phyloP scores from a whole-genome alignment of 176 grass and related monocot species.

The Miscanthus lutarioriparius region DNA sequence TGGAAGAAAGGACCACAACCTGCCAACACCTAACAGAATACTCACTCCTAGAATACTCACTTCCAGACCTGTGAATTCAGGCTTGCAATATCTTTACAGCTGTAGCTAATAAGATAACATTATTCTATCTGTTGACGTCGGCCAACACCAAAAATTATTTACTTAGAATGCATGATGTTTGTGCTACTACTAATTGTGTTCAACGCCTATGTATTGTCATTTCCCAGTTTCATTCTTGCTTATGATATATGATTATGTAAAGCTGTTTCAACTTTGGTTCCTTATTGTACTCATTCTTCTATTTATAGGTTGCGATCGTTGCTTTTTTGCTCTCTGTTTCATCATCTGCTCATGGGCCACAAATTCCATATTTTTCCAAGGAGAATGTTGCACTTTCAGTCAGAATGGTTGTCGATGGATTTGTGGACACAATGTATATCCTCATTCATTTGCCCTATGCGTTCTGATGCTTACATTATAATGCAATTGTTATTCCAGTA shows the following conservation, averaged over 20 bases:
- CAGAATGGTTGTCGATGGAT: constrained; percentile 92
- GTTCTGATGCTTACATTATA: constrained; percentile 22
- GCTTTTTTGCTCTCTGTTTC: constrained; percentile 69
- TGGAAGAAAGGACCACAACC: no score
- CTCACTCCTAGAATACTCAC: no score
- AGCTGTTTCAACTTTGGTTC: constrained; percentile 6
- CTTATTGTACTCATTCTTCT: constrained; percentile 31
- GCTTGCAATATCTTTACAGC: neutral
- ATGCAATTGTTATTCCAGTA: constrained; percentile 11
- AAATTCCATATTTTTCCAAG: constrained; percentile 76
- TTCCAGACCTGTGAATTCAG: neutral
- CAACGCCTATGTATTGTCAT: neutral
- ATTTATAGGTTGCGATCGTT: constrained; percentile 85
- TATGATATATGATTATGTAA: constrained; percentile 18
- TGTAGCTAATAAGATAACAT: neutral
- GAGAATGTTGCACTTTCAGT: constrained; percentile 61
- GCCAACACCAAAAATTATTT: neutral
- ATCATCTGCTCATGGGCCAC: constrained; percentile 46
- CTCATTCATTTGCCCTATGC: constrained; percentile 20
- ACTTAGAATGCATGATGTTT: neutral
- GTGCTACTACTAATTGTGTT: constrained; percentile 11
- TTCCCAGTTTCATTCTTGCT: neutral
- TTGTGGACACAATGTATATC: constrained; percentile 74
- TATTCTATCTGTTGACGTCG: neutral
- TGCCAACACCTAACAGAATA: no score